Base-by-base conservation (phyloP, 805 yeast species). In the Hagleromyces aurorensis region DNA sequence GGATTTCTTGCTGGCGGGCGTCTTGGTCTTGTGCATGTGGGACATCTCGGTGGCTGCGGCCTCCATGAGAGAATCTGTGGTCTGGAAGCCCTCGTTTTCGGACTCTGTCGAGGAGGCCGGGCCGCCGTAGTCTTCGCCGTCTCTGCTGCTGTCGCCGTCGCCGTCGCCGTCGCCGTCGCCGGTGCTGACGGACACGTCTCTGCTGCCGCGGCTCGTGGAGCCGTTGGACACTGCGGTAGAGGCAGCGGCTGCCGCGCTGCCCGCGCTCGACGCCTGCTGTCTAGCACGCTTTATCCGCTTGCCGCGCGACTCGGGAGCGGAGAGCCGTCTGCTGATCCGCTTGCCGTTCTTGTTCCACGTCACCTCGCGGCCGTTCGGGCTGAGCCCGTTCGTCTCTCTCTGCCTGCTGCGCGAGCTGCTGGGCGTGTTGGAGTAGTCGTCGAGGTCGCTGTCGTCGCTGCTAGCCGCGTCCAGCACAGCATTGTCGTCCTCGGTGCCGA, bases 341-440 rank as follows among this genome's bases (percentile, higher is more conserved):
- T 44, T 55, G 11, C 57, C 58, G 30, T 50, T 54, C 25, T 52
- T 55, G 33, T 53, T 55, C 58, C 59, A 53, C n/a, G 56, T 52
- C 14, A 54, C 55, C 16, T 36, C 38, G 32, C 37, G 44, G n/a
- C 12, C 7, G 11, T 21, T 21, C 7, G 11, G n/a, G 7, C 12
- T 21, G 29, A 15, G 25, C 21, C 12, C 17, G 9, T 12, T 25
- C 25, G n/a, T 31, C 30, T n/a, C 16, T 23, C 21, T 13, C 22
- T 16, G 15, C 16, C 16, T n/a, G 23, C 13, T n/a, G 14, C 17
- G 20, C 19, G 25, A 12, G 23, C 20, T 7, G 32, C 13, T 12
- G 27, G 21, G 14, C 21, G 16, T 16, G 8, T 22, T 12, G 36
- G 24, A 20, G 19, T 14, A 4, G 25, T 36, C 38, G 16, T 38